Evolutionary conservation across 768 basidiomycete genomes (phyloP).

Genomic region (Pisolithus microcarpus): DNA sequence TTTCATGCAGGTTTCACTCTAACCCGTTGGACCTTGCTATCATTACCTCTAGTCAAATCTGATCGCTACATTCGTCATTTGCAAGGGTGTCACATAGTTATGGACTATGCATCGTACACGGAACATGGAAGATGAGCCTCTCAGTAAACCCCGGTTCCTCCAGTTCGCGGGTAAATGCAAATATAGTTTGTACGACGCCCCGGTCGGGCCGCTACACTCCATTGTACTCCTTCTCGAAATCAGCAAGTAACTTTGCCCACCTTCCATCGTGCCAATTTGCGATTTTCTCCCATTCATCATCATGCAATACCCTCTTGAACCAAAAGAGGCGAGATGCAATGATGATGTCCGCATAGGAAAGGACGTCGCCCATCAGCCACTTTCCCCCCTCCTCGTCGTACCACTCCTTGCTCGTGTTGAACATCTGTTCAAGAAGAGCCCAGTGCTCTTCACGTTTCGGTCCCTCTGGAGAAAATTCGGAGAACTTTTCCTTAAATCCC

Average conservation of each 20-base stretch:
- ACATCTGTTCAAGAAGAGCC: constrained; percentile 12
- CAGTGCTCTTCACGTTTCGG: constrained; percentile 26
- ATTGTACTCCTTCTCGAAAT: constrained; percentile 22
- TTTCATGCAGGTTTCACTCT: background rate
- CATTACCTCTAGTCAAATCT: no score
- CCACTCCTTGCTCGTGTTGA: constrained; percentile 9
- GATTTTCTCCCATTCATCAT: constrained; percentile 22
- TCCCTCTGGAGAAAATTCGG: constrained; percentile 33
- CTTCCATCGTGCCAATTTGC: constrained; percentile 18
- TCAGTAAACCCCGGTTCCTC: no score
- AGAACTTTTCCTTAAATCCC: constrained; percentile 25
- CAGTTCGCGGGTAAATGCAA: no score
- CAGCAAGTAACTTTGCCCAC: constrained; percentile 19
- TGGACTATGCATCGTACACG: no score
- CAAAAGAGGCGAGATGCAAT: constrained; percentile 10
- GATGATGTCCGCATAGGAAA: constrained; percentile 26
- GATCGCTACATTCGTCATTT: no score
- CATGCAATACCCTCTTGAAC: constrained; percentile 13
- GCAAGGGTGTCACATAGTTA: no score
- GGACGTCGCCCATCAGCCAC: constrained; percentile 24
- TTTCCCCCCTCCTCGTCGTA: constrained; percentile 19
- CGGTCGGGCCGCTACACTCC: background rate
- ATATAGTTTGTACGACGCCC: no score
- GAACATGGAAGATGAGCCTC: no score
- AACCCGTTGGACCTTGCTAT: no score